Conservation (phyloP, 345 rosid species). For the Eucalyptus curtisii region DNA sequence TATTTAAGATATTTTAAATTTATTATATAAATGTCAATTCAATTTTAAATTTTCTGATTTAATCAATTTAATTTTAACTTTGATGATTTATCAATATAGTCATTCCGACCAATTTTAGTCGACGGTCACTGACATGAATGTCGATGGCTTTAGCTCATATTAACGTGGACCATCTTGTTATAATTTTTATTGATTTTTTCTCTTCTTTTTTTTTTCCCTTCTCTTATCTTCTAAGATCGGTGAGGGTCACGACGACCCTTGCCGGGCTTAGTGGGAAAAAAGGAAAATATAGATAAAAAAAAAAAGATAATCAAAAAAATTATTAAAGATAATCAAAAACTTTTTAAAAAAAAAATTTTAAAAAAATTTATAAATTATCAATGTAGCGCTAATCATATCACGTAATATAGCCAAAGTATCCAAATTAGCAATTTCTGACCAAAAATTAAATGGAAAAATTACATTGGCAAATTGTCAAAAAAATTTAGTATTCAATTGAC, state of each 20-base stretch:
- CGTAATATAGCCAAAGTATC: fast-evolving
- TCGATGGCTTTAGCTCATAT: fast-evolving
- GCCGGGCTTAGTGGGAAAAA: fast-evolving
- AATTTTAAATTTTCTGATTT: fast-evolving
- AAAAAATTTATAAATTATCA: not conserved
- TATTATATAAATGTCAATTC: fast-evolving
- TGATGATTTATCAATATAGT: fast-evolving
- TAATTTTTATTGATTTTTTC: not conserved
- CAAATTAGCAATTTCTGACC: fast-evolving
- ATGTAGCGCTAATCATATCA: fast-evolving
- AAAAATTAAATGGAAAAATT: not conserved
- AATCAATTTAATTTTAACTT: not conserved
- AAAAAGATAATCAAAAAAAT: not conserved
- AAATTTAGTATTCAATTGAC: not conserved
- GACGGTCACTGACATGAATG: fast-evolving
- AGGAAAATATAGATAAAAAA: fast-evolving
- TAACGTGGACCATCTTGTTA: not conserved
- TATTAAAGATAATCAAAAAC: not conserved
- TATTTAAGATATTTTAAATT: not conserved
- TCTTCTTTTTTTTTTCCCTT: not conserved
- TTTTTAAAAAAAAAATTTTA: not conserved
- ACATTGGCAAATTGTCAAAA: not conserved
- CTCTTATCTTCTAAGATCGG: not conserved
- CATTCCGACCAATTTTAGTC: fast-evolving
- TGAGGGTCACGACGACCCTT: fast-evolving